These are phyloP conservation scores for Venturia effusa DNA, from an alignment of 2,329 filamentous ascomycete species.

Conservation along the genomic window DNA sequence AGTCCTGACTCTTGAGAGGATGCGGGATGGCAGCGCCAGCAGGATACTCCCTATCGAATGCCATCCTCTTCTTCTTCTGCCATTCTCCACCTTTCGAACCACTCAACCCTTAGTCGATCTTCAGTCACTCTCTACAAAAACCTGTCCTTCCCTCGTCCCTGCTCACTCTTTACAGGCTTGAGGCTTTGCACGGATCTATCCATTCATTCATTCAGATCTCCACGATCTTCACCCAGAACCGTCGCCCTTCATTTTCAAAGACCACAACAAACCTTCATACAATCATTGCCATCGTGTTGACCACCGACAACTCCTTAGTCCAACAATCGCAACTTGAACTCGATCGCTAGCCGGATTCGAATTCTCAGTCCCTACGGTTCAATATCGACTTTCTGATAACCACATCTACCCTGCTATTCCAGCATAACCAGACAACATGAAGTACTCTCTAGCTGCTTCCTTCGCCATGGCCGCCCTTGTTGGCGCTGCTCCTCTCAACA, in stretches of 20 bases:
- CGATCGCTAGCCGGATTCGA: neutral
- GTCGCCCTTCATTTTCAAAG: conserved; percentile 4
- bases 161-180: conserved; percentile 9
- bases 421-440: conserved; percentile 2
- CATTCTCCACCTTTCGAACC: conserved; percentile 1
- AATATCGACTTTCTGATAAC: neutral
- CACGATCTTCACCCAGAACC: neutral
- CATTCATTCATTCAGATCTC: conserved; percentile 1
- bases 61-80: neutral
- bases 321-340: neutral
- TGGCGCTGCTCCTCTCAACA: conserved; percentile 4
- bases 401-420: neutral
- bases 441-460: conserved; percentile 1
- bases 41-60: neutral
- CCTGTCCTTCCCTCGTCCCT: neutral
- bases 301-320: neutral
- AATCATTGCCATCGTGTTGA: conserved; percentile 7
- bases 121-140: conserved; percentile 1
- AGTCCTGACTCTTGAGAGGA: neutral
- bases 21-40: neutral
- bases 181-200: neutral
- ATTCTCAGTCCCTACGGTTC: neutral
- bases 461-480: conserved; percentile 8
- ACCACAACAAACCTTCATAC: neutral
- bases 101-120: neutral